Evolutionary conservation across 2,329 filamentous ascomycete genomes (phyloP), one percentile per base, ranked within the genome.

Genomic region (Neospermospora avenae): DNA sequence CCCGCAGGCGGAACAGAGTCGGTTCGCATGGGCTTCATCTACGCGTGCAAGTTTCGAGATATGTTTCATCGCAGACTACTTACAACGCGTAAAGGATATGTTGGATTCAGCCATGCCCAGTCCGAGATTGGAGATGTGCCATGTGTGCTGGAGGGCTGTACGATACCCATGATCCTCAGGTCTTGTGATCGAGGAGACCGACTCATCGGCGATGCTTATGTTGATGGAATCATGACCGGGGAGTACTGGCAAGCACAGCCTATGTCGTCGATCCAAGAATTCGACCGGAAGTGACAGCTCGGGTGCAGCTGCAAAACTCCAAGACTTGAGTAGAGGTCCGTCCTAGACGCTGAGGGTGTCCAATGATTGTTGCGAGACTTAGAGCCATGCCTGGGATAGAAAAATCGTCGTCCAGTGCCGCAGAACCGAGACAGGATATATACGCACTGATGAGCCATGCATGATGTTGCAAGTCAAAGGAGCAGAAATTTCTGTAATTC

Each of bases 191-290:
- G 58, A 6, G 39, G 56, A 5, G 61, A 39, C 41, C 20, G 52
- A 20, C 20, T 59, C 37, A n/a, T 61, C 11, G 61, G 59, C 10
- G 59, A 61, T 39, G 39, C 51, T 3, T 63, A 63, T 56, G 55
- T 61, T n/a, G 59, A 61, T 52, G 61, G 58, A 18, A 55, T 63
- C 14, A 63, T 63, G 61, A 39, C 59, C 35, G 61, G 61, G 10
- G 55, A 63, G 22, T 34, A 22, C 25, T 55, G 53, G 53, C 39
- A 55, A 16, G 53, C 53, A 34, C 53, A 55, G 39, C 39, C 25
- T 35, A 16, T 44, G 25, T 44, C 39, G 5, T 44, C 39, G 5
- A 44, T 55, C 31, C 53, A 55, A n/a, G 39, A 42, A 18, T 55
- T 55, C n/a, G 48, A 51, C 24, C 48, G 35, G 28, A 51, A 37